Percentiles rank a stretch among this genome's conserved stretches.
These are phyloP conservation scores for Epichloe bromicola DNA, from an alignment of 2,329 filamentous ascomycete genomes.

Conservation along the genomic window DNA sequence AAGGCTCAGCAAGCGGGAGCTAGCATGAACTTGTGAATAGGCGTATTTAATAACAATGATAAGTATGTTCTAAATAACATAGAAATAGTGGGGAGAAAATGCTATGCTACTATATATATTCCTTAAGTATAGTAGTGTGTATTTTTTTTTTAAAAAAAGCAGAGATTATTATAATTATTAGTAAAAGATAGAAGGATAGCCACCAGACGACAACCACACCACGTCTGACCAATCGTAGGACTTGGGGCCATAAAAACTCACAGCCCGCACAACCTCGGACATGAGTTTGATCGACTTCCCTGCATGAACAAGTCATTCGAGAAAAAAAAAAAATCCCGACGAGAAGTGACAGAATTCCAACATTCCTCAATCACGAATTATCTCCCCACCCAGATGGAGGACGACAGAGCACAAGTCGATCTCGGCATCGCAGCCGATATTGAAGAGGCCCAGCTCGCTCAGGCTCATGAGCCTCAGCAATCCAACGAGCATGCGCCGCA, in stretches of 20 bases:
- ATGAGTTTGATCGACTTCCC: not conserved
- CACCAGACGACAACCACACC: not conserved
- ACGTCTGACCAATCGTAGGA: conserved; percentile 1
- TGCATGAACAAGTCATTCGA: not conserved
- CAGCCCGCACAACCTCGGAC: not conserved
- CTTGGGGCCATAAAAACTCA: not conserved
- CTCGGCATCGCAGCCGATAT: conserved; percentile 57
- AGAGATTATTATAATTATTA: too few species aligned
- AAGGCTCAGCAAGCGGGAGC: too few species aligned
- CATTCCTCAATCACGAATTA: not conserved
- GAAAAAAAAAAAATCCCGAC: not conserved
- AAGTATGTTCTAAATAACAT: not conserved
- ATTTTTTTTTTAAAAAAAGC: too few species aligned
- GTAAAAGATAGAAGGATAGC: too few species aligned
- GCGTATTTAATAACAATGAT: not conserved
- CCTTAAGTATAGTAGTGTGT: too few species aligned
- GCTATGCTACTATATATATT: not conserved
- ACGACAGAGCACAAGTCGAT: conserved; percentile 58
- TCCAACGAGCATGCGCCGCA: conserved; percentile 3
- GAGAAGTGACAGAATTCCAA: not conserved
- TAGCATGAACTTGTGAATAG: too few species aligned
- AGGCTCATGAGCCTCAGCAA: conserved; percentile 13
- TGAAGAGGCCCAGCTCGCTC: conserved; percentile 31
- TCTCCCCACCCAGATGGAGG: conserved; percentile 45
- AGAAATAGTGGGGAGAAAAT: not conserved